These are phyloP conservation scores for Diaporthe velutina DNA, from an alignment of 2,329 filamentous ascomycete genomes.

Conservation along the genomic window DNA sequence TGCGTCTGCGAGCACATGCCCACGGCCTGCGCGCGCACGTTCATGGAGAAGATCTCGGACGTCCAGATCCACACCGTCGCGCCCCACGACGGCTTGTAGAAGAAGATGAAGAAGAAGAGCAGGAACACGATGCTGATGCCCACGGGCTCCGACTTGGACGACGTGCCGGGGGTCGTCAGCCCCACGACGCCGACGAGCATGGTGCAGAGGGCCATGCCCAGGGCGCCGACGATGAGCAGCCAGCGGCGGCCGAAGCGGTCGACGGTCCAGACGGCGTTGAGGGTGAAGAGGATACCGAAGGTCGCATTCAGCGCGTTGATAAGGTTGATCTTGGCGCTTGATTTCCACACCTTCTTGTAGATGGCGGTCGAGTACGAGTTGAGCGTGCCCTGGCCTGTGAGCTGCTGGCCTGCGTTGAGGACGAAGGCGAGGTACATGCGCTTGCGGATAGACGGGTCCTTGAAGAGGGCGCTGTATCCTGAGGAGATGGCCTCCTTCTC, in stretches of 20 bases:
- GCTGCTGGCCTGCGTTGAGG: constrained; percentile 78
- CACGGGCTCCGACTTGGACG: constrained; percentile 67
- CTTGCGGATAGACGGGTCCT: constrained; percentile 76
- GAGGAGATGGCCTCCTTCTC: constrained; percentile 77
- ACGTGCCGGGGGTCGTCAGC: constrained; percentile 62
- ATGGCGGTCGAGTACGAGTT: constrained; percentile 82
- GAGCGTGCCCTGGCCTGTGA: constrained; percentile 79
- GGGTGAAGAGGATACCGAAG: constrained; percentile 78
- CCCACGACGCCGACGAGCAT: constrained; percentile 67
- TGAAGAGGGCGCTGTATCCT: constrained; percentile 76
- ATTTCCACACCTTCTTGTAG: constrained; percentile 78
- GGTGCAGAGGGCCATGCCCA: constrained; percentile 80
- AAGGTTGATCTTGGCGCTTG: constrained; percentile 71
- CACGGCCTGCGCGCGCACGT: constrained; percentile 77
- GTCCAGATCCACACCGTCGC: constrained; percentile 79
- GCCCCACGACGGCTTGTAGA: constrained; percentile 76
- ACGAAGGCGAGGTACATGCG: constrained; percentile 74
- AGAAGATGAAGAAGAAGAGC: constrained; percentile 73
- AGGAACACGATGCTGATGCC: constrained; percentile 75
- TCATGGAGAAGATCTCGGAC: constrained; percentile 76
- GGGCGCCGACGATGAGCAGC: constrained; percentile 75
- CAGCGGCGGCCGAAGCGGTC: constrained; percentile 79
- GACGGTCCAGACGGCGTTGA: constrained; percentile 80
- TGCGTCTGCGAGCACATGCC: constrained; percentile 72
- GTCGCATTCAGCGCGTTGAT: constrained; percentile 83